A percentile compares a stretch with the other conserved stretches of the same genome.
These are phyloP conservation scores for Coemansia sp. DNA, from an alignment of 192 early-diverging fungal genomes.

Conservation along the genomic window DNA sequence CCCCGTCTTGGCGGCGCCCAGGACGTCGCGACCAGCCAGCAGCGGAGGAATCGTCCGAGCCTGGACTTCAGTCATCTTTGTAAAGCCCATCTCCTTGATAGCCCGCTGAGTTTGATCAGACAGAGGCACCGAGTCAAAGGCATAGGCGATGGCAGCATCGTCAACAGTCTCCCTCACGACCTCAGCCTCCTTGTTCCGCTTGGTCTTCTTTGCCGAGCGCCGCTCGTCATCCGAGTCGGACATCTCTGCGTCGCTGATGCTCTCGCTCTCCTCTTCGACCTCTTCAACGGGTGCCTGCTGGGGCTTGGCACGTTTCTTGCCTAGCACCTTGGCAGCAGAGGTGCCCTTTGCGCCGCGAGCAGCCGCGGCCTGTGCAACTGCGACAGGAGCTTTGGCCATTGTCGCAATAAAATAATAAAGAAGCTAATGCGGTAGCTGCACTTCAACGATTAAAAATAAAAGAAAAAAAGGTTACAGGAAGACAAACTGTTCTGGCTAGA, in stretches of 20 bases:
- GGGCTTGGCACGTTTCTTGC: conserved; percentile 9
- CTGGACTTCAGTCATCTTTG: conserved; percentile 96
- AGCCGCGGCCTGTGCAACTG: neutral
- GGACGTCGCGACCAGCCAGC: conserved; percentile 95
- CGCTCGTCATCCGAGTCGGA: neutral
- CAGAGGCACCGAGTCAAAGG: conserved; percentile 78
- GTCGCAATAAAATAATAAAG: neutral
- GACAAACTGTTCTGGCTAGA: neutral
- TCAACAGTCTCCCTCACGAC: conserved; percentile 10
- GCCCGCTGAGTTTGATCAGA: conserved; percentile 83
- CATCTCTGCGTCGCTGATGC: conserved; percentile 19
- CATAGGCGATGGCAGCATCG: conserved; percentile 45
- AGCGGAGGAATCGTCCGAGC: conserved; percentile 93
- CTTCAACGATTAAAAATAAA: neutral
- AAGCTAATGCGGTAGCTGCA: neutral
- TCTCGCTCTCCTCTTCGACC: conserved; percentile 10
- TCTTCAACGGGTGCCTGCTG: conserved; percentile 12
- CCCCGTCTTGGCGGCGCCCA: conserved; percentile 98
- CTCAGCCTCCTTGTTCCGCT: conserved; percentile 5
- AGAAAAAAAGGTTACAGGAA: neutral
- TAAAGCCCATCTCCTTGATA: conserved; percentile 91
- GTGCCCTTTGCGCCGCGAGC: conserved; percentile 14
- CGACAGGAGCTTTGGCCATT: conserved; percentile 9
- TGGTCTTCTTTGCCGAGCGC: conserved; percentile 14
- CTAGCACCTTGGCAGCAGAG: conserved; percentile 13